Conservation (phyloP, 164 flowering plant species). For the Dillenia suffruticosa region DNA sequence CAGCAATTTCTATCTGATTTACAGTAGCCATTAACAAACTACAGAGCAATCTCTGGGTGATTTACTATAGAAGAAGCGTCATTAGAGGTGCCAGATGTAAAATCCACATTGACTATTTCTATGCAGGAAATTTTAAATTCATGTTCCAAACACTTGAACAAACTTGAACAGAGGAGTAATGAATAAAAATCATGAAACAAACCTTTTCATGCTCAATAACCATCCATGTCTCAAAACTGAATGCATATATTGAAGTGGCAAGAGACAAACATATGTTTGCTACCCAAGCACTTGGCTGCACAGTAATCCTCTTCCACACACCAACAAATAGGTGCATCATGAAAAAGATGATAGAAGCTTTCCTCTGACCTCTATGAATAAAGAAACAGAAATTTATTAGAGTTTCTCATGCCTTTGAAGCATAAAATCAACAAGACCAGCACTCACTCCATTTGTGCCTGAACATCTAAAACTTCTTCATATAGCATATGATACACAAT, state of each 20-base stretch:
- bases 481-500: no score
- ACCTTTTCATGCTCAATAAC: constrained; percentile 91
- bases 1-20: not conserved
- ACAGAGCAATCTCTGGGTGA: no score
- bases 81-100: no score
- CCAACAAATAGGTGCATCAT: constrained; percentile 66
- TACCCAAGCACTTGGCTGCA: constrained; percentile 50
- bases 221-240: constrained; percentile 86
- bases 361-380: constrained; percentile 74
- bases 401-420: not conserved
- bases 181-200: constrained; percentile 13
- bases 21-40: no score
- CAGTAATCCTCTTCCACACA: constrained; percentile 51
- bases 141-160: not conserved
- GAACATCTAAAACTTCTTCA: no score
- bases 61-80: no score
- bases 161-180: constrained; percentile 2
- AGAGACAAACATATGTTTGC: constrained; percentile 62
- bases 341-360: constrained; percentile 61
- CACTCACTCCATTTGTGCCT: no score
- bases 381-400: not conserved
- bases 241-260: constrained; percentile 66
- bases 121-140: no score
- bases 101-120: no score
- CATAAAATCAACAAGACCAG: no score